Base-by-base conservation (phyloP, 495 filamentous ascomycete species). In the Penicillium verhagenii region DNA sequence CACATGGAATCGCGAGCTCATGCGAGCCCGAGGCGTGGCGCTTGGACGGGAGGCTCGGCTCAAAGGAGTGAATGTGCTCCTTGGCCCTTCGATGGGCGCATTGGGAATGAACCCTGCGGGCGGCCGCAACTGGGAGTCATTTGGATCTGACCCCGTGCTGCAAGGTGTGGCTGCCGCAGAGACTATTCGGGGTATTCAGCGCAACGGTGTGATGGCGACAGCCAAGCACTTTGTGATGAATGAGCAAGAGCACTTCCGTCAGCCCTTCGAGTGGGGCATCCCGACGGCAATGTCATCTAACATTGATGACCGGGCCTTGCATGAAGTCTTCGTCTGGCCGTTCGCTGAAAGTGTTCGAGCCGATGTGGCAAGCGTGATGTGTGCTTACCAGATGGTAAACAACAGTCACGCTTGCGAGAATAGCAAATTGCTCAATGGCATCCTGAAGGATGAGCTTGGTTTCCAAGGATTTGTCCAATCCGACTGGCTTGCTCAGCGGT, bases 401-500 rank as follows among this genome's bases (percentile, higher is more conserved):
- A 92, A 92, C 65, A 90, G 87, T 49, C 91, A 96, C 67, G 82
- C 91, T 2, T 97, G 93, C 61, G 87, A 89, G 20, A 97, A 97
- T 71, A 93, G 89, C 69, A 94, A 96, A 68, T 71, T 96, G 7
- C 69, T 97, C 47, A 97, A 96, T 65, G 91, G 92, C 2, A 82
- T 96, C n/a, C 73, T 97, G 6, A 96, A 96, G 65, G 92, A 96
- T 61, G 93, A 97, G 67, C 73, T 96, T 7, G 92, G 91, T 8
- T 97, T 97, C 66, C 92, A 96, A 58, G 93, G 93, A 0, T 97
- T 95, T 45, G 88, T 97, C 1, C 88, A 93, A 75, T 89, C 85
- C 6, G 93, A 97, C 68, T 97, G 93, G 93, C 80, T 95, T 5
- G 93, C 92, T 6, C 92, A 96, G 66, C 81, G 89, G 26, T 86